These are phyloP conservation scores for Saussurea involucrata DNA, from an alignment of 129 eudicot species.

Conservation along the genomic window DNA sequence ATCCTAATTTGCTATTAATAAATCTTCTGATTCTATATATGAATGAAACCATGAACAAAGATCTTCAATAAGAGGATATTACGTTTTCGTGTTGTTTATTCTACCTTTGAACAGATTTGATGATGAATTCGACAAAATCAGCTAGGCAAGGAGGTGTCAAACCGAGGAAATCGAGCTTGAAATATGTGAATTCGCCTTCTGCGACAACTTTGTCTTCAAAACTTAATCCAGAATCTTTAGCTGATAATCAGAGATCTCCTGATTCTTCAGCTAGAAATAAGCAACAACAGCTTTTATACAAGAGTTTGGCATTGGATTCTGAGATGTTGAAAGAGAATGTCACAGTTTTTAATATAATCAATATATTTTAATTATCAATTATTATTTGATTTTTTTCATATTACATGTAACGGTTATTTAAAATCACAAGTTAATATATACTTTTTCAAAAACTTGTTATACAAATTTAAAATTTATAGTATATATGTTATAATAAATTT, in stretches of 20 bases:
- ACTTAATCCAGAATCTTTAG: conserved; percentile 40
- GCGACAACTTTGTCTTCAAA: conserved; percentile 55
- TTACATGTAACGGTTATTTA: too few relatives aligned
- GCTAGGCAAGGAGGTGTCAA: conserved; percentile 39
- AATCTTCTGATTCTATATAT: neutral
- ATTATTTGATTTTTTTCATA: too few relatives aligned
- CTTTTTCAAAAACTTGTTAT: too few relatives aligned
- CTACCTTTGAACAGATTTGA: neutral
- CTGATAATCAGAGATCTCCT: conserved; percentile 40
- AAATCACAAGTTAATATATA: too few relatives aligned
- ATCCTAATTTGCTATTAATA: neutral
- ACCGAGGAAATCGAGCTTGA: conserved; percentile 26
- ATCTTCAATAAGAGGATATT: neutral
- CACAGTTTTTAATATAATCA: too few relatives aligned
- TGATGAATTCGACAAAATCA: conserved; percentile 39
- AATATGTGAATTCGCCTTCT: conserved; percentile 36
- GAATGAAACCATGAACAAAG: neutral
- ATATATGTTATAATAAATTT: too few relatives aligned
- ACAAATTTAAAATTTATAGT: too few relatives aligned
- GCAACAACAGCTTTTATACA: conserved; percentile 32
- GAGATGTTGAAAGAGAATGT: conserved; percentile 72
- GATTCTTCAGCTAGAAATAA: conserved; percentile 46
- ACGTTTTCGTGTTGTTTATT: neutral
- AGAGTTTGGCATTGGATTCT: conserved; percentile 30
- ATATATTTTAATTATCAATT: too few relatives aligned